These are phyloP conservation scores for Cercophora newfieldiana DNA, from an alignment of 495 filamentous ascomycete genomes.

Conservation along the genomic window DNA sequence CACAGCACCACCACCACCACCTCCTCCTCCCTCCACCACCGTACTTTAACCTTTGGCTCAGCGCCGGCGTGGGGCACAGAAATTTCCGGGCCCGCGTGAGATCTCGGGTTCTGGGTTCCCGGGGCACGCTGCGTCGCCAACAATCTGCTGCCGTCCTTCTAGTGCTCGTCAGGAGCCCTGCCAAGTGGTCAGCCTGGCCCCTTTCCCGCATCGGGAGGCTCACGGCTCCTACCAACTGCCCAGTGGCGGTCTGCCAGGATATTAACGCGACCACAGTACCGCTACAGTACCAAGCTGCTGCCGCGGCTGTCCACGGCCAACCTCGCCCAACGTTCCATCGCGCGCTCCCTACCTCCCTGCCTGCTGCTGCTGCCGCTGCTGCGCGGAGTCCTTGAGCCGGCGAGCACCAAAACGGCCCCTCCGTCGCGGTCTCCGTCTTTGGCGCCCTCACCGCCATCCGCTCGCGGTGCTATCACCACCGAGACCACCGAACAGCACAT, in stretches of 20 bases:
- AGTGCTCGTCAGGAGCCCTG: constrained; percentile 10
- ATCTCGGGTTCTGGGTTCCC: constrained; percentile 16
- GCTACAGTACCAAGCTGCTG: constrained; percentile 10
- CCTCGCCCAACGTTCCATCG: not conserved
- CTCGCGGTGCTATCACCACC: not conserved
- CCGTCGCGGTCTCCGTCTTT: not conserved
- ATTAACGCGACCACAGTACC: constrained; percentile 4
- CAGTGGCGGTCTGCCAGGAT: constrained; percentile 18
- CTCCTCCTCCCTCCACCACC: not conserved
- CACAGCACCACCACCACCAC: not conserved
- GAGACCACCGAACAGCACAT: constrained; percentile 12
- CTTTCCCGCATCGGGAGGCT: constrained; percentile 15
- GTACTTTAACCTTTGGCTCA: not conserved
- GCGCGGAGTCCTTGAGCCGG: not conserved
- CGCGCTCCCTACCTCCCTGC: not conserved
- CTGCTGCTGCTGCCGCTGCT: not conserved
- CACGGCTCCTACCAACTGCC: constrained; percentile 7
- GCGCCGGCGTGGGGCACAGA: constrained; percentile 7
- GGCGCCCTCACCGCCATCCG: not conserved
- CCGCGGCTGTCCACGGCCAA: not conserved
- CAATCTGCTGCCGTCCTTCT: constrained; percentile 16
- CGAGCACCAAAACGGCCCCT: not conserved
- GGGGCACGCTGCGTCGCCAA: constrained; percentile 18
- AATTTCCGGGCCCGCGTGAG: constrained; percentile 14
- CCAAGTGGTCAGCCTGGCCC: constrained; percentile 16